Base-by-base conservation (phyloP, 1,284 basidiomycete species). In the Trichosporon asahii region DNA sequence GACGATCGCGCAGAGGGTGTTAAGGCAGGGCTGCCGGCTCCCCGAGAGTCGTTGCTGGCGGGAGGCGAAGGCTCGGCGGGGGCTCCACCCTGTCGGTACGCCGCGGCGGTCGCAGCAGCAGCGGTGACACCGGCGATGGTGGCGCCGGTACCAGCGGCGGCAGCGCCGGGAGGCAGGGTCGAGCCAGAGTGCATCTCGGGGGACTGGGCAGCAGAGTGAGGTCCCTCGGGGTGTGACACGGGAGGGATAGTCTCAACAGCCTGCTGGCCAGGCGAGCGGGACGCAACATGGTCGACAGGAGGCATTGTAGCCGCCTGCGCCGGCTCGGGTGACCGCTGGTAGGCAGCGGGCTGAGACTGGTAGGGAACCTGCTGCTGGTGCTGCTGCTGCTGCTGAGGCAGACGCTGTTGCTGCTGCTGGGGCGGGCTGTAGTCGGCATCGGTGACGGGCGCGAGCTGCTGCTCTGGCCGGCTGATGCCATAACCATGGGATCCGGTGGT, bases 351-450 rank as follows among this genome's bases (percentile, higher is more conserved):
- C 40, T 44, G 40, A n/a, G 57, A 31, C 29, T 61, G 57, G 57
- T 61, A 68, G 7, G 60, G 65, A n/a, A 44, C 25, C 25, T 44
- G 40, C 64, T 65, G 40, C 64, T 65, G 64, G 40, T 31, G 37
- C 11, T 15, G 25, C 61, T 21, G 61, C 37, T 6, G 18, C 61
- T 64, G 61, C 33, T 35, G 61, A 23, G 61, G 33, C 18, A 40
- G 35, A 12, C 33, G 33, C 33, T 35, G 31, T 31, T 40, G 35
- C 35, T 33, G 18, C 44, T 27, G 44, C 23, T 44, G 23, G 12
- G 37, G 64, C 64, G 64, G 37, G 27, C 29, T 27, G 63, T 40
- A 44, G 33, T 37, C 40, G 35, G 27, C 21, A 25, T 25, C 63
- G 23, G 33, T n/a, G 21, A 23, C 35, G 15, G 61, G 31, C 18